Evolutionary conservation across 2,329 filamentous ascomycete genomes (phyloP).

Genomic region (Aspergillus tamarii): DNA sequence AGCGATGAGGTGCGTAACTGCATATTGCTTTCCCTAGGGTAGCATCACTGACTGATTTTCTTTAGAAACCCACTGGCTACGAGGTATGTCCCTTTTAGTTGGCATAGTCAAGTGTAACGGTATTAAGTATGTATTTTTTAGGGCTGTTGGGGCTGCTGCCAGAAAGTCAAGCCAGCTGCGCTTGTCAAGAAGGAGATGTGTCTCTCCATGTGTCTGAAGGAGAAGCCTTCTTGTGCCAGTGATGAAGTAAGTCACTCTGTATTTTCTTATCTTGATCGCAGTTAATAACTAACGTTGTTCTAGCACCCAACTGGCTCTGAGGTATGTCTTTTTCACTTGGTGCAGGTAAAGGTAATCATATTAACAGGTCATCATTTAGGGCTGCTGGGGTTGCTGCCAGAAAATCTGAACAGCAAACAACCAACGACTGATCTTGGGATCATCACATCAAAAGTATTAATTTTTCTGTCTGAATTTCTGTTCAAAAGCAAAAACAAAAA

Average conservation of each 20-base stretch:
- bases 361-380: not conserved
- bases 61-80: not conserved
- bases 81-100: not conserved
- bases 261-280: not conserved
- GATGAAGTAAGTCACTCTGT: not conserved
- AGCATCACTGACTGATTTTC: not conserved
- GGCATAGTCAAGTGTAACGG: not conserved
- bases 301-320: not conserved
- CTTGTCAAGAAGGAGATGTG: not conserved
- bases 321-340: not conserved
- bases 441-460: not conserved
- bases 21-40: not conserved
- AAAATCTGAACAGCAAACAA: not conserved
- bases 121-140: not conserved
- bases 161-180: not conserved
- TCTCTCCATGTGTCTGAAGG: not conserved
- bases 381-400: not conserved
- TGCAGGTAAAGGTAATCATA: not conserved
- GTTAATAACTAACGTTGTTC: not conserved
- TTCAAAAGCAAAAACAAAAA: not conserved
- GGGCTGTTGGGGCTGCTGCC: not conserved
- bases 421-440: not conserved
- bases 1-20: not conserved
- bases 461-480: not conserved
- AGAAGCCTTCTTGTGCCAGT: not conserved